Percentiles rank a stretch among this genome's conserved stretches.
These are phyloP conservation scores for Psilocybe subaeruginosa DNA, from an alignment of 768 basidiomycete genomes.

Conservation along the genomic window DNA sequence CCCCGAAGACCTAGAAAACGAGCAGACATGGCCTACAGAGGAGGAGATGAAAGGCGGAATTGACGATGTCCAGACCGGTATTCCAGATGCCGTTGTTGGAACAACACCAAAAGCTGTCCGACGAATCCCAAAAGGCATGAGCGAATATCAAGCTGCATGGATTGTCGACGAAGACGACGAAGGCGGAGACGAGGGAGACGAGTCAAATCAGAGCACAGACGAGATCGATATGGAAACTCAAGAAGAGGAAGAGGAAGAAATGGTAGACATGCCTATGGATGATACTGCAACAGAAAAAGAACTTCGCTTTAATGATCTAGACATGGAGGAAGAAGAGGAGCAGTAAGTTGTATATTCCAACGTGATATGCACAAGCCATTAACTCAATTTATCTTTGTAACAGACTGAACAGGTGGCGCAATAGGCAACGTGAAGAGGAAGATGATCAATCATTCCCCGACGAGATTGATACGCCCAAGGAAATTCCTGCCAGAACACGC, in stretches of 20 bases:
- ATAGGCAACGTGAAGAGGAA: constrained; percentile 72
- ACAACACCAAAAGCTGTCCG: constrained; percentile 83
- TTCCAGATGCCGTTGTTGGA: constrained; percentile 69
- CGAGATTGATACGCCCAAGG: constrained; percentile 92
- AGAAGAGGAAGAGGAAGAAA: constrained; percentile 65
- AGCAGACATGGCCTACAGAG: constrained; percentile 99
- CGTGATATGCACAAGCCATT: not conserved
- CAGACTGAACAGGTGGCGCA: constrained; percentile 73
- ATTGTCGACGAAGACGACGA: constrained; percentile 80
- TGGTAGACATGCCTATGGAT: constrained; percentile 59
- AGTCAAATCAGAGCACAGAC: constrained; percentile 45
- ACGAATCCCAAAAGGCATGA: constrained; percentile 92
- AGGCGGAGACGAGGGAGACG: constrained; percentile 51
- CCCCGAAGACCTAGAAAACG: constrained; percentile 88
- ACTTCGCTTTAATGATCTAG: constrained; percentile 75
- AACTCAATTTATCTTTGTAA: not conserved
- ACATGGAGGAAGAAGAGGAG: constrained; percentile 81
- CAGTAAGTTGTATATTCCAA: constrained; percentile 58
- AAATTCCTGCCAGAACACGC: constrained; percentile 74
- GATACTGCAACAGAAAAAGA: constrained; percentile 63
- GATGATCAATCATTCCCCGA: constrained; percentile 92
- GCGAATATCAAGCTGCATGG: constrained; percentile 97
- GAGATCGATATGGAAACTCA: constrained; percentile 34
- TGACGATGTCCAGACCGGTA: constrained; percentile 29
- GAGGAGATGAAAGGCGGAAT: constrained; percentile 77